phyloP scores from a whole-genome alignment of 73 alveolate genomes.

The Uronychia binucleata region DNA sequence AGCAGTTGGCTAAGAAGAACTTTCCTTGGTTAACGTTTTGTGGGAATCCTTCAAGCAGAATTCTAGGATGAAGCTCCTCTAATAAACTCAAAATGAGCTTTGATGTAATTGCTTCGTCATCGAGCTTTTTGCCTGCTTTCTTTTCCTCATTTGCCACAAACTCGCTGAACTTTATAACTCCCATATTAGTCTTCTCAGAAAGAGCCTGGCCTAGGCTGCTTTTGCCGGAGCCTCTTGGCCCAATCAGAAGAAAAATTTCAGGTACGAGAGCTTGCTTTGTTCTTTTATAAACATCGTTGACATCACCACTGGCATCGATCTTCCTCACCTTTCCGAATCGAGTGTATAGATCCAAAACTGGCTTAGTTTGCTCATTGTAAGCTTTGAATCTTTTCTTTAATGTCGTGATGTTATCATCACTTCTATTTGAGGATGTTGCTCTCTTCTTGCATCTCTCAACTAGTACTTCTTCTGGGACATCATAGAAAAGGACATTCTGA shows the following conservation, averaged over 20 bases:
- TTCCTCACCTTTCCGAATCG: slow-evolving; percentile 73
- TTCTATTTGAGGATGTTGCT: slow-evolving; percentile 17
- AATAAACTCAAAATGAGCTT: slow-evolving; percentile 62
- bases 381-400: slow-evolving; percentile 15
- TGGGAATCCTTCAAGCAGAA: slow-evolving; percentile 85
- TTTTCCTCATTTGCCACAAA: slow-evolving; percentile 55
- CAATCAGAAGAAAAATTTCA: slow-evolving; percentile 76
- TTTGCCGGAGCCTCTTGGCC: slow-evolving; percentile 88
- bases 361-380: slow-evolving; percentile 23
- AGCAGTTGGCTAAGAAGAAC: slow-evolving; percentile 62
- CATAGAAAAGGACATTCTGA: slow-evolving; percentile 37
- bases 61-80: slow-evolving; percentile 59
- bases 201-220: slow-evolving; percentile 68
- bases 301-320: slow-evolving; percentile 71
- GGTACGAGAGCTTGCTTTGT: slow-evolving; percentile 81
- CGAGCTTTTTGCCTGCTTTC: slow-evolving; percentile 25
- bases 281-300: slow-evolving; percentile 69
- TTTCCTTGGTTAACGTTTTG: slow-evolving; percentile 69
- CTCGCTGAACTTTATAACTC: slow-evolving; percentile 60
- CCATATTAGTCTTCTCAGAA: slow-evolving; percentile 75
- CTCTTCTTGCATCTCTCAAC: slow-evolving; percentile 33
- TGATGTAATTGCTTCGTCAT: slow-evolving; percentile 51
- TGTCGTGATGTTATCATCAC: slow-evolving; percentile 24
- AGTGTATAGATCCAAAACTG: slow-evolving; percentile 69
- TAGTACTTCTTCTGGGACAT: slow-evolving; percentile 23